Conservation (phyloP, 148 eudicot genomes). For the Silene conica region DNA sequence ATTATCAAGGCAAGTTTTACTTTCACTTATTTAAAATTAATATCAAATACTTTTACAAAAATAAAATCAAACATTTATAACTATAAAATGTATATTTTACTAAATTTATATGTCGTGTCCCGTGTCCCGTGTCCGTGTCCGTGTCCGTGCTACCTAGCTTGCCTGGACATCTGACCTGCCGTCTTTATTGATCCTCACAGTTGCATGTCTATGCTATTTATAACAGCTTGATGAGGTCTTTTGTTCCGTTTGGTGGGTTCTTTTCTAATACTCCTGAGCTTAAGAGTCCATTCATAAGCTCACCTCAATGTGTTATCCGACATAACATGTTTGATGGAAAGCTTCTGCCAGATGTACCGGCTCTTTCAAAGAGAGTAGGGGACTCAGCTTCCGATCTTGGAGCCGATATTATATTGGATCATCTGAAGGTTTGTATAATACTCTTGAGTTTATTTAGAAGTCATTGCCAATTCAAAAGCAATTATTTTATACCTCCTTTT, state of each 20-base stretch:
- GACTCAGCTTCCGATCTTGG: constrained; percentile 38
- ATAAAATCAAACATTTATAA: too few species aligned
- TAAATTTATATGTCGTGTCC: too few species aligned
- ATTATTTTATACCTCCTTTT: neutral
- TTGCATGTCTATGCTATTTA: constrained; percentile 21
- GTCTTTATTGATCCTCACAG: constrained; percentile 17
- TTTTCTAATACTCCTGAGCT: constrained; percentile 59
- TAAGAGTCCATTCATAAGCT: constrained; percentile 34
- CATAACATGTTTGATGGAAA: constrained; percentile 46
- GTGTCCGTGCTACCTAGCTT: too few species aligned
- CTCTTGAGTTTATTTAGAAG: constrained; percentile 2
- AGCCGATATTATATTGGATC: constrained; percentile 27
- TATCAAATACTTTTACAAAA: too few species aligned
- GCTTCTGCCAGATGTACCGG: constrained; percentile 40
- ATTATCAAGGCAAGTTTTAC: too few species aligned
- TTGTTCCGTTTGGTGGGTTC: constrained; percentile 91
- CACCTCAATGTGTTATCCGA: constrained; percentile 31
- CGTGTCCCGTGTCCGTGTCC: too few species aligned
- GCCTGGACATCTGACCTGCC: constrained; percentile 15
- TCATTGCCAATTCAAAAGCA: too few species aligned
- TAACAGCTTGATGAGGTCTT: constrained; percentile 85
- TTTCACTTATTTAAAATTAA: too few species aligned
- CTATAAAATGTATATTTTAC: too few species aligned
- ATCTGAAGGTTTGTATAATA: constrained; percentile 44
- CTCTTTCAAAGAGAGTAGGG: constrained; percentile 29